These are phyloP conservation scores for Fusarium hostae DNA, from an alignment of 2,329 filamentous ascomycete genomes.

Conservation along the genomic window DNA sequence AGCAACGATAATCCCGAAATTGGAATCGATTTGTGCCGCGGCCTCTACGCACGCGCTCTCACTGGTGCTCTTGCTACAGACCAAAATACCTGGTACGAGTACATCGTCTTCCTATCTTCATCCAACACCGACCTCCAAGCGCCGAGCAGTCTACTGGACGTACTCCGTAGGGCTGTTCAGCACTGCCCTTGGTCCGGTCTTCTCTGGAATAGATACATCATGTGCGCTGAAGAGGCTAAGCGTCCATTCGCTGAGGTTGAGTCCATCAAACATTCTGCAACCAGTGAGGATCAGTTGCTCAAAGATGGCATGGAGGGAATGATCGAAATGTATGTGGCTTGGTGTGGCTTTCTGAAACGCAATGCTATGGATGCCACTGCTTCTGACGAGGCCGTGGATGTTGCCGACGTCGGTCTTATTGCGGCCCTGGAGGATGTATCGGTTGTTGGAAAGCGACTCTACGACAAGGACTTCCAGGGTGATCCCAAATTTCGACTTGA, in stretches of 20 bases:
- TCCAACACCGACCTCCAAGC: slow-evolving; percentile 52
- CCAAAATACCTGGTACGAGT: slow-evolving; percentile 83
- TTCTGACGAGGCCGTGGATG: slow-evolving; percentile 84
- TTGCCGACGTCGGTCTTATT: slow-evolving; percentile 88
- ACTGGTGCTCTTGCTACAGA: slow-evolving; percentile 76
- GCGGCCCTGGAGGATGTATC: slow-evolving; percentile 88
- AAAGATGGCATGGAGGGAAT: slow-evolving; percentile 88
- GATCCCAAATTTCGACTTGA: slow-evolving; percentile 91
- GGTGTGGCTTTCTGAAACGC: slow-evolving; percentile 93
- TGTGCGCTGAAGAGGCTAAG: slow-evolving; percentile 83
- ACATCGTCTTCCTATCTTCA: slow-evolving; percentile 77
- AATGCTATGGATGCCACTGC: slow-evolving; percentile 80
- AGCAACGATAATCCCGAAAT: slow-evolving; percentile 59
- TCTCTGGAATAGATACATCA: slow-evolving; percentile 89
- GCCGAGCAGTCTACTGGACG: slow-evolving; percentile 67
- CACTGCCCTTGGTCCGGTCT: slow-evolving; percentile 94
- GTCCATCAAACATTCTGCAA: slow-evolving; percentile 91
- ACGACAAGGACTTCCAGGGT: slow-evolving; percentile 80
- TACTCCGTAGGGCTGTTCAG: slow-evolving; percentile 82
- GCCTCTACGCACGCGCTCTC: slow-evolving; percentile 83
- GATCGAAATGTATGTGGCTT: slow-evolving; percentile 90
- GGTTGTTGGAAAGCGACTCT: slow-evolving; percentile 78
- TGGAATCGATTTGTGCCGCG: slow-evolving; percentile 64
- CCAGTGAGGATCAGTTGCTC: slow-evolving; percentile 84
- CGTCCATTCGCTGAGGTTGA: slow-evolving; percentile 84